Percentiles rank a stretch among this genome's conserved stretches.
These are phyloP conservation scores for Hypoxylon trugodes DNA, from an alignment of 495 filamentous ascomycete genomes.

Conservation along the genomic window DNA sequence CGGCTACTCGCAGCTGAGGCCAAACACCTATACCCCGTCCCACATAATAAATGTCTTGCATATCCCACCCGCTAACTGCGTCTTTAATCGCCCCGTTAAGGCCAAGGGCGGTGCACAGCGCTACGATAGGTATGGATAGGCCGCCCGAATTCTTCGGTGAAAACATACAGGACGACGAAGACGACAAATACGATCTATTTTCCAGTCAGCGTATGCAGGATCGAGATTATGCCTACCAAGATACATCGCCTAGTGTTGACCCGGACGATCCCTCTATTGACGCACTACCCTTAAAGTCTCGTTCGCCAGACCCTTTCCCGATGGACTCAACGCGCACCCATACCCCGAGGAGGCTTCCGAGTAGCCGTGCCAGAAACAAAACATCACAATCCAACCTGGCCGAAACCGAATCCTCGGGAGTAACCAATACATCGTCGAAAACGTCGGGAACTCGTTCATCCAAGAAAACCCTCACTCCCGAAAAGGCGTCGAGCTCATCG, in stretches of 20 bases:
- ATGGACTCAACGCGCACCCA: not conserved
- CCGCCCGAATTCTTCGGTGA: conserved; percentile 20
- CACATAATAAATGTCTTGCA: conserved; percentile 16
- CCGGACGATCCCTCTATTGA: conserved; percentile 16
- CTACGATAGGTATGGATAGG: conserved; percentile 31
- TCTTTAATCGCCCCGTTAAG: not conserved
- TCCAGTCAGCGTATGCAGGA: conserved; percentile 14
- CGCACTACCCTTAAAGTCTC: not conserved
- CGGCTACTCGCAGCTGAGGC: not conserved
- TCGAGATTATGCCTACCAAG: conserved; percentile 11
- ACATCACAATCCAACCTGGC: conserved; percentile 13
- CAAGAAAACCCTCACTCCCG: conserved; percentile 26
- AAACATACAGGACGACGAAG: conserved; percentile 26
- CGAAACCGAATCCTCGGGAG: conserved; percentile 19
- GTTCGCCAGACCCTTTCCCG: not conserved
- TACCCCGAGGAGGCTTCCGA: not conserved
- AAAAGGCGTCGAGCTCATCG: not conserved
- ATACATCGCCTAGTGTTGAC: conserved; percentile 2
- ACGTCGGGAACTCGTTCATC: conserved; percentile 35
- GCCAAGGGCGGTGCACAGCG: not conserved
- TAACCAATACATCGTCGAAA: conserved; percentile 36
- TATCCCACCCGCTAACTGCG: not conserved
- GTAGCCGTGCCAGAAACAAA: not conserved
- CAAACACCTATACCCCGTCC: not conserved
- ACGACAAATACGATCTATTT: conserved; percentile 18